Evolutionary conservation across 192 early-diverging fungal genomes (phyloP).

Genomic region (Coemansia sp.): DNA sequence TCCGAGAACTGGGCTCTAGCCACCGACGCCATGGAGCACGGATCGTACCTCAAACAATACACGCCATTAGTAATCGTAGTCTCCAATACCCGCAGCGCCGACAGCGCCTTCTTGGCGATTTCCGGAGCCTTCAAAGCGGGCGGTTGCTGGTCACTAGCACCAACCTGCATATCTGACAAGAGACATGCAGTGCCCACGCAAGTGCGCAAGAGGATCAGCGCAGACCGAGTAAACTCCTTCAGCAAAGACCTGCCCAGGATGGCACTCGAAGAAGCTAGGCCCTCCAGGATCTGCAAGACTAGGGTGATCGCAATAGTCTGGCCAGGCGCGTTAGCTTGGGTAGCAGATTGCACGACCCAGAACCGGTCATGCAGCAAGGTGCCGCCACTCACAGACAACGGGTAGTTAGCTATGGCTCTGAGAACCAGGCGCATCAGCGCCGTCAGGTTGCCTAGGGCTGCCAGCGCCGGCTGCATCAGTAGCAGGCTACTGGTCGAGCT

Average conservation of each 20-base stretch:
- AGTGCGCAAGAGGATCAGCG: conserved; percentile 21
- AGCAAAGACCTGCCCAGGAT: neutral
- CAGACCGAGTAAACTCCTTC: neutral
- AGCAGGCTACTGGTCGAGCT: neutral
- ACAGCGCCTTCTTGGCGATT: conserved; percentile 9
- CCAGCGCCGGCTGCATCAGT: conserved; percentile 7
- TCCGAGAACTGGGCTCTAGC: conserved; percentile 15
- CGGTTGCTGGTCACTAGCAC: conserved; percentile 3
- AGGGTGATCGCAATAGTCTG: conserved; percentile 21
- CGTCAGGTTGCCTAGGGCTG: conserved; percentile 25
- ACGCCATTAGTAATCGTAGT: neutral
- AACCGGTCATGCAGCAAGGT: conserved; percentile 19
- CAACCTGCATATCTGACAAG: conserved; percentile 21
- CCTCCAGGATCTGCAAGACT: conserved; percentile 9
- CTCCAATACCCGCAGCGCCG: conserved; percentile 11
- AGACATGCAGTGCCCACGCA: conserved; percentile 16
- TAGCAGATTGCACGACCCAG: conserved; percentile 27
- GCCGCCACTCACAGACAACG: conserved; percentile 12
- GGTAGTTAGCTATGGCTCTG: conserved; percentile 31
- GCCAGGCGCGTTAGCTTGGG: conserved; percentile 30
- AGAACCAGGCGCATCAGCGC: conserved; percentile 32
- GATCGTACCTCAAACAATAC: conserved; percentile 7
- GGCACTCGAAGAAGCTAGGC: neutral
- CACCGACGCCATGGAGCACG: conserved; percentile 10
- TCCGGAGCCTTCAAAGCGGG: conserved; percentile 4